Evolutionary conservation across 139 green algal genomes (phyloP).

Genomic region (Auxenochlorella protothecoides): DNA sequence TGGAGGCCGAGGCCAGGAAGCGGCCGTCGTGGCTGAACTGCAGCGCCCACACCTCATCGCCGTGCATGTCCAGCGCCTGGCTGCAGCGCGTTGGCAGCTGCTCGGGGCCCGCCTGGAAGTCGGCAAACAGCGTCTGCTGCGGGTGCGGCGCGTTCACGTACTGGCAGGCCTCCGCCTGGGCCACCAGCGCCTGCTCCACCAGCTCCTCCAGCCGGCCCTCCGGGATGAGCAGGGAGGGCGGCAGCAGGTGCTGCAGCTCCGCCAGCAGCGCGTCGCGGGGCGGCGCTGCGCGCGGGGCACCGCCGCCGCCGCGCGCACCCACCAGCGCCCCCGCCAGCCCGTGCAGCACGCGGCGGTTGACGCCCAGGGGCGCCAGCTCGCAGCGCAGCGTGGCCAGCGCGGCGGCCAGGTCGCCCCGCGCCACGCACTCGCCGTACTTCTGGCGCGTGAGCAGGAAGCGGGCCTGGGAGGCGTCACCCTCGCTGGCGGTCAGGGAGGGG

Average conservation of each 20-base stretch:
- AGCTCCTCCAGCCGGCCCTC: constrained; percentile 57
- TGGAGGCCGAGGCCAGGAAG: constrained; percentile 64
- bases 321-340: constrained; percentile 21
- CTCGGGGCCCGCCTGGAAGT: constrained; percentile 63
- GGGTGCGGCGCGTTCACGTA: constrained; percentile 50
- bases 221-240: constrained; percentile 50
- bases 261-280: constrained; percentile 28
- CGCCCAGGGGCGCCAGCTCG: constrained; percentile 33
- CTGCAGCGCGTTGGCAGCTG: constrained; percentile 44
- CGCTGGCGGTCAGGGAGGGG: constrained; percentile 8
- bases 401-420: constrained; percentile 4
- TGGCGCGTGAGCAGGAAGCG: constrained; percentile 44
- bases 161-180: constrained; percentile 33
- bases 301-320: background rate
- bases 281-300: constrained; percentile 4
- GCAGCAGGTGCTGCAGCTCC: constrained; percentile 21
- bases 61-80: constrained; percentile 33
- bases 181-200: constrained; percentile 45
- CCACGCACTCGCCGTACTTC: constrained; percentile 48
- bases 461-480: constrained; percentile 1
- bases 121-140: constrained; percentile 48
- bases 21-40: constrained; percentile 14
- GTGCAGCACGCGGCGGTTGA: constrained; percentile 26
- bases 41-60: constrained; percentile 40
- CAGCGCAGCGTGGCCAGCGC: constrained; percentile 32